Conservation (phyloP, 352 stramenopile species). For the Pythium guiyangense region DNA sequence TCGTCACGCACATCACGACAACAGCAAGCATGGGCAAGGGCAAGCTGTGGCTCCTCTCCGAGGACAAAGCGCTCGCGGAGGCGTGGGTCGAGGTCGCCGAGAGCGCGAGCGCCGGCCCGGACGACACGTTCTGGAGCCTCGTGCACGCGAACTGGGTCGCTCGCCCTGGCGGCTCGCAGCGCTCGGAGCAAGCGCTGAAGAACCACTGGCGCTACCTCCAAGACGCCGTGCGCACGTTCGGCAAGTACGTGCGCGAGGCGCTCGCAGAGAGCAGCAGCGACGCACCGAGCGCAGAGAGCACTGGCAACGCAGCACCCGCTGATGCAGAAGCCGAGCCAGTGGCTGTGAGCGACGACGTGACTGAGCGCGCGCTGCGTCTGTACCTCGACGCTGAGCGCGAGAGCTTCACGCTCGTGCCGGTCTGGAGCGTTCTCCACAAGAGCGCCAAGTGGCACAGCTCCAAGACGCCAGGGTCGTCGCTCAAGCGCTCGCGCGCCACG, state of each 20-base stretch:
- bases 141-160: conserved; percentile 11
- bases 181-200: conserved; percentile 17
- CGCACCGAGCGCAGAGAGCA: not conserved
- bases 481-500: conserved; percentile 4
- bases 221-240: conserved; percentile 13
- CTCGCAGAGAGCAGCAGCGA: not conserved
- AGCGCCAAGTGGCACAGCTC: conserved; percentile 7
- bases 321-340: not conserved
- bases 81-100: conserved; percentile 15
- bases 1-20: not conserved
- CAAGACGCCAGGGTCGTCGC: conserved; percentile 3
- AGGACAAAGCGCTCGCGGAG: conserved; percentile 15
- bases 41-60: conserved; percentile 9
- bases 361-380: not conserved
- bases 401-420: conserved; percentile 1
- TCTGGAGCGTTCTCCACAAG: conserved; percentile 3
- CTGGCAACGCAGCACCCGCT: not conserved
- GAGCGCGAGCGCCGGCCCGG: conserved; percentile 1
- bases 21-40: conserved; percentile 14
- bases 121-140: conserved; percentile 14
- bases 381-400: conserved; percentile 4
- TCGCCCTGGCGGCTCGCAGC: conserved; percentile 4
- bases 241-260: conserved; percentile 3
- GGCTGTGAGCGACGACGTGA: not conserved
- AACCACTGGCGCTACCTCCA: conserved; percentile 14